Evolutionary conservation across 2,329 filamentous ascomycete species (phyloP), one percentile per base, ranked within the genome.

Genomic region (Alternaria atra): DNA sequence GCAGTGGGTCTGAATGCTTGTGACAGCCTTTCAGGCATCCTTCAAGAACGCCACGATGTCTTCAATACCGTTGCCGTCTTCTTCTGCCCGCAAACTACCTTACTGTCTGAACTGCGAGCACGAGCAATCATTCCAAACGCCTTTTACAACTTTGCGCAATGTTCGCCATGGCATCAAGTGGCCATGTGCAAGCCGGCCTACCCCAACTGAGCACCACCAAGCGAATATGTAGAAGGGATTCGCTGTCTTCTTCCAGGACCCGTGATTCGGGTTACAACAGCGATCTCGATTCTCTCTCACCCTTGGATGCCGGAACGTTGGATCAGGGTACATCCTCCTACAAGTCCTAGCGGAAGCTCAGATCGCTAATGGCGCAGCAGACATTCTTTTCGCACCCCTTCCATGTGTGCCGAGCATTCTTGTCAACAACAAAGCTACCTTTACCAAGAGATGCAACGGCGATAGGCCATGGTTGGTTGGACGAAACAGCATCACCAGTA

Each of bases 261-360:
- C 58, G 66, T 8, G 73, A 76, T 50, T 76, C 73, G n/a, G 73
- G 73, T 6, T 76, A 76, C 56, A 72, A 65, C 39, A 74, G 72
- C 57, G 70, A 76, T 30, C 64, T 65, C 7, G 73, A 76, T 29
- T 67, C 70, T 42, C 58, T 72, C 39, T 75, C 72, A 10, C 72
- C 72, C 8, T 60, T 73, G 20, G 72, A 74, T 20, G 60, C 68
- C 42, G 46, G 52, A 13, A 55, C 42, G 20, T 44, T 55, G 10
- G 61, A 70, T 30, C 65, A 69, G 23, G 51, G 72, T 69, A 63
- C 52, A 61, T 44, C n/a, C 40, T 40, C n/a, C 37, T 23, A 23
- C 12, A 37, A 29, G n/a, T 20, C 23, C 23, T 27, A 34, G 13
- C n/a, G 30, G 10, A 6, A 30, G 52, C 37, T 50, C 23, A 40